A percentile compares a stretch with the other conserved stretches of the same genome.
These are phyloP conservation scores for Oemleria cerasiformis DNA, from an alignment of 306 rosid species.

Conservation along the genomic window DNA sequence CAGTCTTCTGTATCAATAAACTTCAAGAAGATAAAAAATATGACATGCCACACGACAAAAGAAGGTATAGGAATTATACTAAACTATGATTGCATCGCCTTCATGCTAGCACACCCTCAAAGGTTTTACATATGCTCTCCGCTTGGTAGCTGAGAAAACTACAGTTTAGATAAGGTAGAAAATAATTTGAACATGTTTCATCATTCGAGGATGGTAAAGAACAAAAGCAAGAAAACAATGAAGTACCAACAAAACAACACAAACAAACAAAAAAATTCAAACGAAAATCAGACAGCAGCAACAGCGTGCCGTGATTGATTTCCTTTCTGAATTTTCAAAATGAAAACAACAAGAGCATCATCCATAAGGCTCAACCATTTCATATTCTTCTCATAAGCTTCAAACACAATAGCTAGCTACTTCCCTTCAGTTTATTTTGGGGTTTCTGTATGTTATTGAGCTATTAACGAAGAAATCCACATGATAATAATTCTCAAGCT, in stretches of 20 bases:
- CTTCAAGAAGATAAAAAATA: background rate
- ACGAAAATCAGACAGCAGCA: background rate
- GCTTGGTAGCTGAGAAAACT: slow-evolving; percentile 10
- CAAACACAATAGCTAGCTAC: background rate
- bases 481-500: background rate
- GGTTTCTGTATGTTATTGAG: background rate
- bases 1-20: background rate
- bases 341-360: background rate
- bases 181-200: background rate
- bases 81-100: background rate
- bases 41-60: background rate
- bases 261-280: background rate
- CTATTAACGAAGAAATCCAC: background rate
- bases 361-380: slow-evolving; percentile 8
- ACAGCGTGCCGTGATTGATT: background rate
- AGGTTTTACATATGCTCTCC: background rate
- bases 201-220: slow-evolving; percentile 12
- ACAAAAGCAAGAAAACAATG: slow-evolving; percentile 7
- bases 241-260: slow-evolving; percentile 12
- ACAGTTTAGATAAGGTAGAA: background rate
- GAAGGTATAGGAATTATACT: background rate
- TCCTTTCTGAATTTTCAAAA: background rate
- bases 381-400: background rate
- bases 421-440: background rate
- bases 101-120: background rate